Evolutionary conservation across 768 basidiomycete genomes (phyloP), one percentile per base, ranked within the genome.

Genomic region (Clathrus columnatus): DNA sequence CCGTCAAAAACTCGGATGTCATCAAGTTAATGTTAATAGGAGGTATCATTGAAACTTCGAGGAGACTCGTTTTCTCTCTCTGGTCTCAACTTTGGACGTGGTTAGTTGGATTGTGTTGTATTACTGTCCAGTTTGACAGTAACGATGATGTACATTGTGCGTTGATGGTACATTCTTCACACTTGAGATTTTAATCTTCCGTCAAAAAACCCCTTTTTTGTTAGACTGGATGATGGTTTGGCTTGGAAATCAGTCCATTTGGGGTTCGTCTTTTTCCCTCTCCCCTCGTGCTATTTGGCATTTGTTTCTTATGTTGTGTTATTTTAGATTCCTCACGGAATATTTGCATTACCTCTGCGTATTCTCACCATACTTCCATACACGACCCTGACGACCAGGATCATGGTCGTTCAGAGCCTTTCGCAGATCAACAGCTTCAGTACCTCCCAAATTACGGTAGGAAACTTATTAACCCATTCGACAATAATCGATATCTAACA

Each of bases 1-100:
- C n/a, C n/a, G n/a, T n/a, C 7, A 82, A 79, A 11, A 62, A 84
- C 24, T 68, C 73, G 11, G 84, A 87, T 62, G 85, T 85, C 80
- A 56, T 80, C 5, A 78, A 85, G 60, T 71, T 89, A 54, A 61
- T 86, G 51, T 63, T 82, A 20, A 67, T 87, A 30, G 86, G 87
- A 50, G 79, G 81, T 16, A 59, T 76, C 27, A 63, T 89, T 45
- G 87, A 87, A 63, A 76, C 73, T 0, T 71, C 72, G 30, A 78
- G 85, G 7, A 77, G 84, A 5, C 21, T 75, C 10, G 65, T 72
- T 1, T 68, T 72, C 32, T 58, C 69, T 1, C 43, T 70, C 3
- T 85, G 82, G 71, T 56, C 67, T 23, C 69, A 67, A 29, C 21
- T 78, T 28, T 68, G 75, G 59, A 70, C 75, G 36, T 75, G 77